A percentile compares a stretch with the other conserved stretches of the same genome.
These are phyloP conservation scores for Rhizophora apiculata DNA, from an alignment of 345 rosid genomes.

Conservation along the genomic window DNA sequence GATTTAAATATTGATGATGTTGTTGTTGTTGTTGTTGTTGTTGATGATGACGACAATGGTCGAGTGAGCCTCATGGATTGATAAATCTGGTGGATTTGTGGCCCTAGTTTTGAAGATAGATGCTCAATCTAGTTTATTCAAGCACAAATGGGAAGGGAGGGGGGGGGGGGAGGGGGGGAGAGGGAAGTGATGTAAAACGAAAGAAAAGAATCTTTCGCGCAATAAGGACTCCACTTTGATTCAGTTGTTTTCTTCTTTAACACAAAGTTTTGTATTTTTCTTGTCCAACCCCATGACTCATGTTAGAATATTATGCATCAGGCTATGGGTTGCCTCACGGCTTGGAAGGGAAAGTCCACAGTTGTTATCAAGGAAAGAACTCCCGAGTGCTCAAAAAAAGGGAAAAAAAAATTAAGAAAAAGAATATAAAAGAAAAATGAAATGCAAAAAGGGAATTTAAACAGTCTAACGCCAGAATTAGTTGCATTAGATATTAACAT, in stretches of 20 bases:
- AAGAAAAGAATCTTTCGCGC: slow-evolving; percentile 24
- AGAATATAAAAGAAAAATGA: no score
- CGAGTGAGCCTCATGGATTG: no score
- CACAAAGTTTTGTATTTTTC: slow-evolving; percentile 1
- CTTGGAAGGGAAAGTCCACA: background rate
- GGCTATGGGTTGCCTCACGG: slow-evolving; percentile 15
- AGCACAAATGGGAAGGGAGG: background rate
- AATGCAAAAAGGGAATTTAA: background rate
- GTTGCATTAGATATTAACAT: slow-evolving; percentile 25
- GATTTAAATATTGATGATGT: no score
- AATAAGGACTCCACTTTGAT: slow-evolving; percentile 29
- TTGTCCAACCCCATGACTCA: slow-evolving; percentile 16
- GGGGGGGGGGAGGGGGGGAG: no score
- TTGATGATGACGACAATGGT: no score
- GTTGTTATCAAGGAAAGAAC: slow-evolving; percentile 1
- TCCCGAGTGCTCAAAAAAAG: background rate
- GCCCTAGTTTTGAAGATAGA: no score
- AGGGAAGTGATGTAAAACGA: slow-evolving; percentile 1
- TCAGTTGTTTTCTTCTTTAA: slow-evolving; percentile 26
- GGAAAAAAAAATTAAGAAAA: background rate
- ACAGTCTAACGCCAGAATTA: slow-evolving; percentile 11
- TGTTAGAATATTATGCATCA: background rate
- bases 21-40: no score
- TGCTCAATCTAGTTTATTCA: background rate
- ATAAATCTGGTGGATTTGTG: no score